phyloP scores from a whole-genome alignment of 192 early-diverging fungal species.

The Backusella luteola region DNA sequence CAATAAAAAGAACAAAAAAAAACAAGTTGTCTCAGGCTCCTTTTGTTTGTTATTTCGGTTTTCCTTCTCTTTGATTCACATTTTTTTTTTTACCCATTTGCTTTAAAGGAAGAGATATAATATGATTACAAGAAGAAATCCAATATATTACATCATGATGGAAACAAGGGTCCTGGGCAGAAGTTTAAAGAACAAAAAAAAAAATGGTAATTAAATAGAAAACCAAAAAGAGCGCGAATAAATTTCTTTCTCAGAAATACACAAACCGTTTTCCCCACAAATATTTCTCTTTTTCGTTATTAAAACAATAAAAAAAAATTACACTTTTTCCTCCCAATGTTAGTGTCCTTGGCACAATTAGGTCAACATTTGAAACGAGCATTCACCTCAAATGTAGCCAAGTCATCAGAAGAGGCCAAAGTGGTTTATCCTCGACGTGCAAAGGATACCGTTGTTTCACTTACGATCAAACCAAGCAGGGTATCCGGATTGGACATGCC shows the following conservation, averaged over 20 bases:
- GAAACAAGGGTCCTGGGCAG: not conserved
- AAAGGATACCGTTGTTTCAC: not conserved
- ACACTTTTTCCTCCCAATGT: not conserved
- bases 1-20: not conserved
- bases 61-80: not conserved
- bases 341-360: not conserved
- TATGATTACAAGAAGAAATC: not conserved
- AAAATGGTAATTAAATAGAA: not conserved
- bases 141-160: not conserved
- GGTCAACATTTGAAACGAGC: not conserved
- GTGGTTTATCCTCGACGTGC: not conserved
- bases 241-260: not conserved
- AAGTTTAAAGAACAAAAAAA: not conserved
- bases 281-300: not conserved
- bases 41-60: too few relatives aligned
- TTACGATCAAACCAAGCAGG: not conserved
- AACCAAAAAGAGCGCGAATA: not conserved
- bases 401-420: not conserved
- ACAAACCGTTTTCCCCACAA: too few relatives aligned
- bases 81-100: not conserved
- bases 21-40: not conserved
- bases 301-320: not conserved
- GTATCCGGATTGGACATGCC: conserved; percentile 39
- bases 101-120: not conserved
- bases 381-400: not conserved